Conservation (phyloP, 176 grass and related monocot genomes). For the Aegilops speltoides region DNA sequence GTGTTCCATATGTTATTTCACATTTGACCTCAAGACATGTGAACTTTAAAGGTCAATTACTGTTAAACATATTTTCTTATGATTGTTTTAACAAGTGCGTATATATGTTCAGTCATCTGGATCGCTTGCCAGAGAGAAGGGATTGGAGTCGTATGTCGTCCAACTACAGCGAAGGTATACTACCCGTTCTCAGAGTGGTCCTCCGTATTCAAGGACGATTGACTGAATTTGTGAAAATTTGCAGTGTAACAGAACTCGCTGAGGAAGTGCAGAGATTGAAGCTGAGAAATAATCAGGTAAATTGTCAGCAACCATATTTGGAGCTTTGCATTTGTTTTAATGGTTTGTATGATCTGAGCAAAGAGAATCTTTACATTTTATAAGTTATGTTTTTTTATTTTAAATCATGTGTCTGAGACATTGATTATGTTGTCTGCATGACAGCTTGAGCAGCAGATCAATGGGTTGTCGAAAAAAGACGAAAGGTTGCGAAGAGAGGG, state of each 20-base stretch:
- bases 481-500: conserved; percentile 29
- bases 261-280: conserved; percentile 74
- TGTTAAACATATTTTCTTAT: neutral
- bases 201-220: neutral
- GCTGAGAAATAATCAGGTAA: conserved; percentile 64
- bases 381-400: neutral
- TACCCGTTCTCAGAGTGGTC: neutral
- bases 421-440: neutral
- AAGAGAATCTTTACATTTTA: neutral
- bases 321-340: neutral
- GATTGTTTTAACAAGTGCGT: neutral
- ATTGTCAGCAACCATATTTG: conserved; percentile 8
- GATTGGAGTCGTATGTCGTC: conserved; percentile 58
- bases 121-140: conserved; percentile 59
- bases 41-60: conserved; percentile 6
- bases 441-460: conserved; percentile 79
- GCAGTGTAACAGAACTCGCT: conserved; percentile 56
- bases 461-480: conserved; percentile 55
- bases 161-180: conserved; percentile 73
- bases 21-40: neutral
- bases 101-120: conserved; percentile 49
- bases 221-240: conserved; percentile 34
- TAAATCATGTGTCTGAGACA: neutral
- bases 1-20: conserved; percentile 3
- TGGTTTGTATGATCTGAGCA: neutral